These are phyloP conservation scores for Mycena polygramma DNA, from an alignment of 768 basidiomycete genomes.

Conservation along the genomic window DNA sequence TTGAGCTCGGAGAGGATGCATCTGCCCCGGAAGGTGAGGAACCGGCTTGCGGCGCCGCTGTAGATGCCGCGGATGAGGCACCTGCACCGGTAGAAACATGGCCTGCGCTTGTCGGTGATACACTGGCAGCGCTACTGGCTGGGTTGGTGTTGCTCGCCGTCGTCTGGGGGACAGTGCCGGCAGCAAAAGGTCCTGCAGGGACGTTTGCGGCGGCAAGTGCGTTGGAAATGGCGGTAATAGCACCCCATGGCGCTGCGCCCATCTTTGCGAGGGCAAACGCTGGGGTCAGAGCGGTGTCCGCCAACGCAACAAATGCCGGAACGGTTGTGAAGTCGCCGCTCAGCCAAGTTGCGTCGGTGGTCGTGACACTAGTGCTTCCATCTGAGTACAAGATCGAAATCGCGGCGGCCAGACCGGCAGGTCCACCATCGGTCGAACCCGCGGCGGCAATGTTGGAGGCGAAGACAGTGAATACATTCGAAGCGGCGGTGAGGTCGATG, in stretches of 20 bases:
- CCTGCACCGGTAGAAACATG: background rate
- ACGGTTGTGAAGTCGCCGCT: slow-evolving; percentile 8
- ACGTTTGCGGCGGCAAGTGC: slow-evolving; percentile 20
- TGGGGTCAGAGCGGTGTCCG: slow-evolving; percentile 12
- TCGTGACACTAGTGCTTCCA: slow-evolving; percentile 3
- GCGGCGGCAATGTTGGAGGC: slow-evolving; percentile 8
- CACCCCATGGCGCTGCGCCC: slow-evolving; percentile 14
- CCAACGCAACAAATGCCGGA: slow-evolving; percentile 2
- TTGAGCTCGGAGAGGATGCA: background rate
- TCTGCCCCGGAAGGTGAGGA: background rate
- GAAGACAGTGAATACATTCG: slow-evolving; percentile 20
- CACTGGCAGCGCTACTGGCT: background rate
- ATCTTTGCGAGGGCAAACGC: background rate
- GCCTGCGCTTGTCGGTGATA: background rate
- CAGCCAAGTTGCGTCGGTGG: slow-evolving; percentile 25
- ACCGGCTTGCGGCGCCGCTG: background rate
- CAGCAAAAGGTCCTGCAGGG: slow-evolving; percentile 19
- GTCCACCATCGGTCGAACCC: background rate
- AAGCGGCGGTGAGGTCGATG: slow-evolving; percentile 4
- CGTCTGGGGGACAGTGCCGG: slow-evolving; percentile 2
- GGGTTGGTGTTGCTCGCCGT: background rate
- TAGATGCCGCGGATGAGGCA: background rate
- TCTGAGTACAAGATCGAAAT: slow-evolving; percentile 19
- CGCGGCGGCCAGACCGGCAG: slow-evolving; percentile 16
- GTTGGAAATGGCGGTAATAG: slow-evolving; percentile 2